A percentile compares a stretch with the other conserved stretches of the same genome.
Evolutionary conservation across 2,329 filamentous ascomycete species (phyloP).

Genomic region (Aspergillus intermedius): DNA sequence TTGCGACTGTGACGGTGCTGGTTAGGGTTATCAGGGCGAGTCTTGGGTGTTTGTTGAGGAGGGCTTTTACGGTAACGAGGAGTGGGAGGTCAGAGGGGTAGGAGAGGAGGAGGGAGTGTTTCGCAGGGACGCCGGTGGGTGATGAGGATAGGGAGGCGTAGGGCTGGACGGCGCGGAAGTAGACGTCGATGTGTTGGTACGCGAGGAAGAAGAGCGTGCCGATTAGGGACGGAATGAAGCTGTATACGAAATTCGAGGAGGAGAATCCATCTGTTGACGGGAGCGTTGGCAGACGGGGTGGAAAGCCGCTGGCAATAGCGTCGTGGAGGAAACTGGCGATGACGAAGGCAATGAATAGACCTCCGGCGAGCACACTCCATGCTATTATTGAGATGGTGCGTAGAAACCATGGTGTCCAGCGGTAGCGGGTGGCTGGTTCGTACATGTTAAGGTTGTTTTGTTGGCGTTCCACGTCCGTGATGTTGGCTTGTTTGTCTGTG

Average conservation of each 20-base stretch:
- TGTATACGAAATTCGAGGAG: conserved; percentile 79
- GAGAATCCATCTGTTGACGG: conserved; percentile 65
- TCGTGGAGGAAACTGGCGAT: conserved; percentile 70
- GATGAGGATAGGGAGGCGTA: conserved; percentile 51
- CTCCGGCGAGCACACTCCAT: conserved; percentile 55
- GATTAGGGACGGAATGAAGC: conserved; percentile 54
- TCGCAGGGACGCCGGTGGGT: conserved; percentile 47
- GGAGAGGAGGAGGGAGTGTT: conserved; percentile 50
- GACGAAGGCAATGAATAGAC: conserved; percentile 64
- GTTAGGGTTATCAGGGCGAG: conserved; percentile 52
- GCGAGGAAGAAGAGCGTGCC: conserved; percentile 54
- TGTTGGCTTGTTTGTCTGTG: conserved; percentile 22
- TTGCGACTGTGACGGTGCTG: conserved; percentile 44
- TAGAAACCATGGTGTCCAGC: conserved; percentile 72
- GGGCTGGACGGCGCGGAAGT: conserved; percentile 54
- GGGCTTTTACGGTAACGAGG: conserved; percentile 47
- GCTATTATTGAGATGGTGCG: conserved; percentile 58
- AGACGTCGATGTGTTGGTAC: conserved; percentile 55
- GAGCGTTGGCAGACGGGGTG: conserved; percentile 57
- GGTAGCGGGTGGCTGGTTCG: conserved; percentile 50
- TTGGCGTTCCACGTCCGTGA: conserved; percentile 34
- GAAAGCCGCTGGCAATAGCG: conserved; percentile 63
- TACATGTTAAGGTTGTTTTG: conserved; percentile 47
- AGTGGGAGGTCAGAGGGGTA: conserved; percentile 52
- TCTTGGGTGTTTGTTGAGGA: conserved; percentile 51